Base-by-base conservation (phyloP, 2,329 filamentous ascomycete species). In the Rosellinia necatrix region DNA sequence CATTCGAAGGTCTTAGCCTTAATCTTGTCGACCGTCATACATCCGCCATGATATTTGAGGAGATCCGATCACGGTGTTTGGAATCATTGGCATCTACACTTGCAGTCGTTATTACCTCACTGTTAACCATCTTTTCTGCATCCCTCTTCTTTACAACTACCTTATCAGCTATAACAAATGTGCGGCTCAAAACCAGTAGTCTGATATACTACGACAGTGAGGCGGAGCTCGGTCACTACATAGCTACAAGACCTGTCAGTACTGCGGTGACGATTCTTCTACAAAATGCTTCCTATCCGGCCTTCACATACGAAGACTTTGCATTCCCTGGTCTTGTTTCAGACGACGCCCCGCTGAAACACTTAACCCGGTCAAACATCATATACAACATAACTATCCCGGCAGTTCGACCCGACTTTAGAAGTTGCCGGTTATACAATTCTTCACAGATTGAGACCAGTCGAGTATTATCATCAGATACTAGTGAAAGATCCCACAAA, bases 71-170 rank as follows among this genome's bases (percentile, higher is more conserved):
- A 10, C 37, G 37, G 24, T 1, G 37, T 6, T 51, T 43, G 4
- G 48, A 51, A 34, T 13, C 48, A 13, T 8, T 51, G 8, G 29
- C 30, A 13, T 46, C 49, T 6, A 52, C 49, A 29, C 9, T 46
- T n/a, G 19, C 40, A 22, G 49, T 52, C 12, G 13, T 13, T 15
- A 22, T 46, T 17, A 38, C 30, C 2, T 52, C 49, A 7, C n/a
- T 52, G 13, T 19, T 52, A 9, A 15, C 49, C 9, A 40, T 52
- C 3, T 52, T 52, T 21, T 52, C 49, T 1, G 49, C 49, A 19
- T 52, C 49, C 21, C 49, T 52, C 19, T 52, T 44, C 40, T 52
- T 44, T 37, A n/a, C 48, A 15, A 24, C 48, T 32, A 50, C 48
- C 17, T 15, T 17, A 6, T 7, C 27, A 15, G 25, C 19, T 17